A percentile compares a stretch with the other conserved stretches of the same genome.
Conservation (phyloP, 2,329 filamentous ascomycete species). For the Cryphonectria naterciae region DNA sequence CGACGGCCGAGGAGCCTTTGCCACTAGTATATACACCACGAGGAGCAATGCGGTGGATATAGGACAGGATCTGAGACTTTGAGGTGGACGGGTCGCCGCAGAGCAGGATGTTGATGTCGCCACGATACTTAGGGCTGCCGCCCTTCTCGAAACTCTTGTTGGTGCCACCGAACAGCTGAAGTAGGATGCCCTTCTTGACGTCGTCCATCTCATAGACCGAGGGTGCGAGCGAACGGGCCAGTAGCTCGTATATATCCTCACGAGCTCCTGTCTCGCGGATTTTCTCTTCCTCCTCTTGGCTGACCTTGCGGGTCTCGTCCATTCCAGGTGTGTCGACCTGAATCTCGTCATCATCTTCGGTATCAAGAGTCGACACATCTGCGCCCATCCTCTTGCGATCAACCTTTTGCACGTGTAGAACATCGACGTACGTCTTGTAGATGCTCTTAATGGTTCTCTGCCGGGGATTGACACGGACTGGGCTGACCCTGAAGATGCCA, state of each 20-base stretch:
- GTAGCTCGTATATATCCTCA: slow-evolving; percentile 88
- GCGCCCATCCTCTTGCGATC: slow-evolving; percentile 94
- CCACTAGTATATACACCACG: slow-evolving; percentile 82
- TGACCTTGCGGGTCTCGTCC: slow-evolving; percentile 83
- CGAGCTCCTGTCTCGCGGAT: slow-evolving; percentile 81
- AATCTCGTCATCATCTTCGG: slow-evolving; percentile 72
- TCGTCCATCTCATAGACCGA: slow-evolving; percentile 98
- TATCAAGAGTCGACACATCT: slow-evolving; percentile 84
- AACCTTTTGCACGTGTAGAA: slow-evolving; percentile 93
- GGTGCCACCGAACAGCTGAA: slow-evolving; percentile 95
- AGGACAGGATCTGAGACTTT: slow-evolving; percentile 92
- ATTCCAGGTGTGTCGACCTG: slow-evolving; percentile 68
- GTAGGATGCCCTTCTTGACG: slow-evolving; percentile 95
- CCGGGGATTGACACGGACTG: slow-evolving; percentile 90
- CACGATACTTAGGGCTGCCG: slow-evolving; percentile 91
- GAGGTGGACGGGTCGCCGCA: slow-evolving; percentile 96
- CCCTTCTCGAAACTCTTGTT: slow-evolving; percentile 99
- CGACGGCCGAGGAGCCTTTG: slow-evolving; percentile 79
- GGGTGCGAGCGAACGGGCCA: slow-evolving; percentile 87
- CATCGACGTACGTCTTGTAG: slow-evolving; percentile 98
- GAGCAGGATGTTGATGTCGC: slow-evolving; percentile 95
- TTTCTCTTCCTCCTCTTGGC: slow-evolving; percentile 83
- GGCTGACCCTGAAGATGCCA: slow-evolving; percentile 93
- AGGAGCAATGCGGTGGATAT: slow-evolving; percentile 97
- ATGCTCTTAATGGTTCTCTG: slow-evolving; percentile 92